These are phyloP conservation scores for Sonneratia caseolaris DNA, from an alignment of 345 rosid genomes.

Conservation along the genomic window DNA sequence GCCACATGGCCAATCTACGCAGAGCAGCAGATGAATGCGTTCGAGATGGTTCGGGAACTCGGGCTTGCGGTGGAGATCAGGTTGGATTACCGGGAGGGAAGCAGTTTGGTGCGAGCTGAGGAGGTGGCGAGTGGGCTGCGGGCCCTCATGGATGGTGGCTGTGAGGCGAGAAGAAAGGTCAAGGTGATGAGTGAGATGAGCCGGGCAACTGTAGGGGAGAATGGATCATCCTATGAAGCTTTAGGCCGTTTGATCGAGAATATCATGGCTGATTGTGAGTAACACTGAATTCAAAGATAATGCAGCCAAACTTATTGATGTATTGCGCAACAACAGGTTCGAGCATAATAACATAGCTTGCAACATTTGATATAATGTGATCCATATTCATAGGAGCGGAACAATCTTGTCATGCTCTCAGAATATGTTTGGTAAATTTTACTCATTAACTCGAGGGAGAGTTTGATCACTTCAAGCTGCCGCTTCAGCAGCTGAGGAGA, in stretches of 20 bases:
- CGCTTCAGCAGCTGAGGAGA: slow-evolving; percentile 60
- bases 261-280: not conserved
- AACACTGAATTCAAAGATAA: too few relatives aligned
- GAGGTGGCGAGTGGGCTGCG: slow-evolving; percentile 8
- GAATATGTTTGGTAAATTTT: too few relatives aligned
- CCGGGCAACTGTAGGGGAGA: slow-evolving; percentile 5
- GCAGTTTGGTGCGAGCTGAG: slow-evolving; percentile 3
- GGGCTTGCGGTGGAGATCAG: slow-evolving; percentile 14
- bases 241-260: slow-evolving; percentile 9
- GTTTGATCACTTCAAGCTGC: slow-evolving; percentile 33
- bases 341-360: too few relatives aligned
- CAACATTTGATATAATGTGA: too few relatives aligned
- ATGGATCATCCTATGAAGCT: slow-evolving; percentile 9
- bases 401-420: too few relatives aligned
- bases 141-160: slow-evolving; percentile 9
- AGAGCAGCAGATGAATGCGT: slow-evolving; percentile 23
- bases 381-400: too few relatives aligned
- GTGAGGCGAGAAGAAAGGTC: slow-evolving; percentile 11
- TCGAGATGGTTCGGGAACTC: slow-evolving; percentile 13
- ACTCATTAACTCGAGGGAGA: not conserved
- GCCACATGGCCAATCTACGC: slow-evolving; percentile 19
- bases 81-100: slow-evolving; percentile 11
- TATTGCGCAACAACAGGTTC: too few relatives aligned
- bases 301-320: too few relatives aligned
- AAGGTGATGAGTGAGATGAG: slow-evolving; percentile 11